Percentiles rank a stretch among this genome's conserved stretches.
phyloP scores from a whole-genome alignment of 768 basidiomycete species.

The Suillus lakei region DNA sequence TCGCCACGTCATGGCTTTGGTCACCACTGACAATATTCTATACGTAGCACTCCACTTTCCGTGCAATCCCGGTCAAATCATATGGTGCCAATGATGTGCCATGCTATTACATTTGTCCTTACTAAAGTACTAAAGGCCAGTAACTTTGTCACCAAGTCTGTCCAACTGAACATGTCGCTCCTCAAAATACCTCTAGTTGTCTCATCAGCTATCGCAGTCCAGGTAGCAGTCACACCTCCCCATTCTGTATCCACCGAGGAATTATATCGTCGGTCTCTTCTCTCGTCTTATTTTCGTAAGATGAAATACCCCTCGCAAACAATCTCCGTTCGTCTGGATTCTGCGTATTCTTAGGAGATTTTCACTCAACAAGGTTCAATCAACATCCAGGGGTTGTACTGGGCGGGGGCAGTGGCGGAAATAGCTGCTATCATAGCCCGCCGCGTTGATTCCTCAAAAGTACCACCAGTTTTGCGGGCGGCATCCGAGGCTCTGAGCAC shows the following conservation, averaged over 20 bases:
- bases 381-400: background rate
- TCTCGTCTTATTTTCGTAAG: background rate
- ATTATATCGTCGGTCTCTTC: background rate
- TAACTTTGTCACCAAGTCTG: background rate
- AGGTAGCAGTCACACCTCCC: conserved; percentile 49
- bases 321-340: background rate
- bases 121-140: background rate
- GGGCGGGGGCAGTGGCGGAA: conserved; percentile 6
- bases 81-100: background rate
- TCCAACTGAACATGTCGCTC: conserved; percentile 28
- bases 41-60: background rate
- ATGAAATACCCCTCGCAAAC: background rate
- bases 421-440: conserved; percentile 6
- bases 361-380: background rate
- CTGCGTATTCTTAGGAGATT: background rate
- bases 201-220: conserved; percentile 45
- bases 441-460: background rate
- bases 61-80: background rate
- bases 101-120: background rate
- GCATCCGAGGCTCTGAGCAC: background rate
- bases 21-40: background rate
- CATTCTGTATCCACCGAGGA: conserved; percentile 43
- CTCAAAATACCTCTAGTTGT: conserved; percentile 48
- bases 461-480: background rate
- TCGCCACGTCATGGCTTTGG: background rate